phyloP scores from a whole-genome alignment of 2,329 filamentous ascomycete genomes.

The Aspergillus spinulosporus region DNA sequence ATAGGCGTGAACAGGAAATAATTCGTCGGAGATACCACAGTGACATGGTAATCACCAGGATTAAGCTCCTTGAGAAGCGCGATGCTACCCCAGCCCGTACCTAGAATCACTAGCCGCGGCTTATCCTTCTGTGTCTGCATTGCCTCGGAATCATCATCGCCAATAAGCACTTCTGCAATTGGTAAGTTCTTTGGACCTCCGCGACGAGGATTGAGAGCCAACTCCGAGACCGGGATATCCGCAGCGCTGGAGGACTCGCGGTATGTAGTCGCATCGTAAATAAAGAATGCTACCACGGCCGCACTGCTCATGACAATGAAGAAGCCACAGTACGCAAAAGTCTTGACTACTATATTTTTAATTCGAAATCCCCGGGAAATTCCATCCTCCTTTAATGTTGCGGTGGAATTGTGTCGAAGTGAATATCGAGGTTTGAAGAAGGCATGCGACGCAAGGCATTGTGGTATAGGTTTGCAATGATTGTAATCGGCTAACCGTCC shows the following conservation, averaged over 20 bases:
- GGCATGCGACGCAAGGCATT: conserved; percentile 25
- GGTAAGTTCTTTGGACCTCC: conserved; percentile 95
- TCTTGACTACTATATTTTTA: conserved; percentile 63
- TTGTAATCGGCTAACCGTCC: conserved; percentile 23
- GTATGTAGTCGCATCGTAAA: conserved; percentile 93
- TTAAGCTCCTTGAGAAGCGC: conserved; percentile 87
- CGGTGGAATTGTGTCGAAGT: conserved; percentile 36
- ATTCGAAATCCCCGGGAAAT: conserved; percentile 32
- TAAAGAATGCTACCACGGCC: conserved; percentile 78
- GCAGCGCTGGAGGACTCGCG: conserved; percentile 64
- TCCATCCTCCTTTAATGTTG: conserved; percentile 20
- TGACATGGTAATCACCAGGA: conserved; percentile 91
- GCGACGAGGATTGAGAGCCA: conserved; percentile 75
- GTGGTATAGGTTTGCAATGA: conserved; percentile 23
- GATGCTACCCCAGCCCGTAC: conserved; percentile 93
- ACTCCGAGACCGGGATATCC: conserved; percentile 80
- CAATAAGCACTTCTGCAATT: conserved; percentile 81
- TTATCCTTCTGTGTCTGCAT: conserved; percentile 77
- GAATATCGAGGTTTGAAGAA: conserved; percentile 25
- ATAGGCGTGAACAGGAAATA: conserved; percentile 99
- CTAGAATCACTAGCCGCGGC: conserved; percentile 86
- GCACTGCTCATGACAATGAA: conserved; percentile 70
- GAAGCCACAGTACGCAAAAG: conserved; percentile 71
- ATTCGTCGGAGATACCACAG: conserved; percentile 89
- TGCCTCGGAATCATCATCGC: conserved; percentile 77